Conservation (phyloP, 1,284 basidiomycete genomes). For the Ceratobasidium papillatum region DNA sequence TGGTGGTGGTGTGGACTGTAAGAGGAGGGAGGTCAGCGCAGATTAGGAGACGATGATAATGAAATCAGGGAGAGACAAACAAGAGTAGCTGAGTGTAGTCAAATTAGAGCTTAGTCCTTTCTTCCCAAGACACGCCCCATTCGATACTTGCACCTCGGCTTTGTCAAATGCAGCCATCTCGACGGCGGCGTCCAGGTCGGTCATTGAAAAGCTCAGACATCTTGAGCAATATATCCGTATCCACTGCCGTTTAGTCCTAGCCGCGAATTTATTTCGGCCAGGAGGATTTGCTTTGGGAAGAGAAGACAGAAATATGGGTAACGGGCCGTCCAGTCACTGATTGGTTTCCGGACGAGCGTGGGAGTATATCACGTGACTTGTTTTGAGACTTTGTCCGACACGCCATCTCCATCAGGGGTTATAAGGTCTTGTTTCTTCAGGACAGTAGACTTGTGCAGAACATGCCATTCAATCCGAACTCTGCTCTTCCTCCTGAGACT, state of each 20-base stretch:
- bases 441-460: too few species aligned
- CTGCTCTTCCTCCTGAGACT: too few species aligned
- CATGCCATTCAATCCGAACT: too few species aligned
- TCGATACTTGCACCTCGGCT: constrained; percentile 74
- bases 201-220: constrained; percentile 88
- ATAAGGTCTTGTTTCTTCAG: too few species aligned
- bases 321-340: too few species aligned
- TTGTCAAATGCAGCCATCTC: constrained; percentile 83
- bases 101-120: constrained; percentile 71
- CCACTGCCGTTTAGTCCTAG: constrained; percentile 9
- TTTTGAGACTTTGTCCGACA: too few species aligned
- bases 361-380: too few species aligned
- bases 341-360: too few species aligned
- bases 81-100: not conserved
- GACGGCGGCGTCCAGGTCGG: constrained; percentile 73
- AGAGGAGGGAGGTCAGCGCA: constrained; percentile 21
- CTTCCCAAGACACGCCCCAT: constrained; percentile 82
- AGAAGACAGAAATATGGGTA: too few species aligned
- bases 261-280: too few species aligned
- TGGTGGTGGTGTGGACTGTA: constrained; percentile 84
- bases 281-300: too few species aligned
- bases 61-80: constrained; percentile 22
- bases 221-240: constrained; percentile 67
- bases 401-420: too few species aligned
- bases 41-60: constrained; percentile 29